Percentiles rank a stretch among this genome's conserved stretches.
Evolutionary conservation across 2,329 filamentous ascomycete species (phyloP).

Genomic region (Xylariaceae sp.): DNA sequence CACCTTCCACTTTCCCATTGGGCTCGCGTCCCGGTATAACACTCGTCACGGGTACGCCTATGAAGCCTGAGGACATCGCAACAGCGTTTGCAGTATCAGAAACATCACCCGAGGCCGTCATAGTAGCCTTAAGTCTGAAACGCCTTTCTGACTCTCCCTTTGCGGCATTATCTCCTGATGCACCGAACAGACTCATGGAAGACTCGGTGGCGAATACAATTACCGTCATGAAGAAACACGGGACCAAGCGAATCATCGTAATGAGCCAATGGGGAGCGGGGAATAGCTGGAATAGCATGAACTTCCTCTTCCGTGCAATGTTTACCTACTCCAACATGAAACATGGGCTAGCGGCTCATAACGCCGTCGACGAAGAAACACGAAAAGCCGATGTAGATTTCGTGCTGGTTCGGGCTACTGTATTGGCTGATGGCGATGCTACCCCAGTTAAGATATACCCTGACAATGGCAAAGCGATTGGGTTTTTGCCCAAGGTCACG

Average conservation of each 20-base stretch:
- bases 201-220: conserved; percentile 48
- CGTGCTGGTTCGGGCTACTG: conserved; percentile 52
- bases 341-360: conserved; percentile 54
- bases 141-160: conserved; percentile 55
- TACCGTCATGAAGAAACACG: conserved; percentile 45
- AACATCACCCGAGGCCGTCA: conserved; percentile 44
- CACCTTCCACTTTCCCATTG: conserved; percentile 41
- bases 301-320: conserved; percentile 49
- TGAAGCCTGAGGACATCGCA: conserved; percentile 45
- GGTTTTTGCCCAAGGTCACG: conserved; percentile 47
- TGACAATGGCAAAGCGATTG: conserved; percentile 49
- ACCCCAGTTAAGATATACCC: conserved; percentile 47
- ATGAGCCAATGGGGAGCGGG: conserved; percentile 58
- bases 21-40: conserved; percentile 43
- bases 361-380: conserved; percentile 50
- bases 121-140: conserved; percentile 56
- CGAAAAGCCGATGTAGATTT: conserved; percentile 43
- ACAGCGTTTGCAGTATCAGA: conserved; percentile 41
- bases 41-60: conserved; percentile 46
- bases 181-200: conserved; percentile 53
- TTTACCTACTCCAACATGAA: conserved; percentile 55
- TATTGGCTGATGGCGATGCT: conserved; percentile 48
- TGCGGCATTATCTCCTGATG: conserved; percentile 45
- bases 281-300: conserved; percentile 49
- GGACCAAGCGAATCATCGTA: conserved; percentile 51